Evolutionary conservation across 805 yeast species (phyloP).

Genomic region (Metschnikowia continentalis): DNA sequence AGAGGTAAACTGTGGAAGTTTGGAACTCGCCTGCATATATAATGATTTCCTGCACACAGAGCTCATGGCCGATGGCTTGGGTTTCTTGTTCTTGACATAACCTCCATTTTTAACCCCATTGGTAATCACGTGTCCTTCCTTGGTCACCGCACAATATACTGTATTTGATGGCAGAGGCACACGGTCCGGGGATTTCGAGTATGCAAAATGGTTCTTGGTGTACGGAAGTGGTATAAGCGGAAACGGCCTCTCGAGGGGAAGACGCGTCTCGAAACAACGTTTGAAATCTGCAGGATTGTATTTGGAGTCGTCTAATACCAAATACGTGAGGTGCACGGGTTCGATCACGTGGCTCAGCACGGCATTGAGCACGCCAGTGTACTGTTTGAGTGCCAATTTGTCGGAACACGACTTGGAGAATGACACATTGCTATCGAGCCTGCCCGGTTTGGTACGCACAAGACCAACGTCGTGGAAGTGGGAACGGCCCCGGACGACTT

Average conservation of each 20-base stretch:
- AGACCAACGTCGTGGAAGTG: slow-evolving; percentile 52
- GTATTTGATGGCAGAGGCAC: slow-evolving; percentile 32
- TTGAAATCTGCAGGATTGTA: slow-evolving; percentile 24
- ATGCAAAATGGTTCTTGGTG: slow-evolving; percentile 20
- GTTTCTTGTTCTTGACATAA: slow-evolving; percentile 40
- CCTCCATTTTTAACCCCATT: slow-evolving; percentile 63
- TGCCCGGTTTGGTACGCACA: slow-evolving; percentile 91
- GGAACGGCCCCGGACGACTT: slow-evolving; percentile 55
- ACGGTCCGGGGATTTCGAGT: slow-evolving; percentile 18
- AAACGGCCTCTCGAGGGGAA: slow-evolving; percentile 9
- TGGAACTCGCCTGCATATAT: slow-evolving; percentile 9
- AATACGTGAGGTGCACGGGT: slow-evolving; percentile 40
- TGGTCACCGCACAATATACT: slow-evolving; percentile 21
- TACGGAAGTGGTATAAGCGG: slow-evolving; percentile 21
- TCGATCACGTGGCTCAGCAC: slow-evolving; percentile 35
- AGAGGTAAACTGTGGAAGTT: slow-evolving; percentile 8
- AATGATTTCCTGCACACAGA: slow-evolving; percentile 29
- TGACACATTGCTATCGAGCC: slow-evolving; percentile 69
- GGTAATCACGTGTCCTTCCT: slow-evolving; percentile 39
- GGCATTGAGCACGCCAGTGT: slow-evolving; percentile 49
- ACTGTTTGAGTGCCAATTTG: slow-evolving; percentile 65
- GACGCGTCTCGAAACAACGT: slow-evolving; percentile 40
- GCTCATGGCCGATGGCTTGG: slow-evolving; percentile 43
- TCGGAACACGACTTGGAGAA: slow-evolving; percentile 87
- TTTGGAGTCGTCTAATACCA: slow-evolving; percentile 44